Conservation (phyloP, 2,329 filamentous ascomycete genomes). For the Colletotrichum orbiculare region DNA sequence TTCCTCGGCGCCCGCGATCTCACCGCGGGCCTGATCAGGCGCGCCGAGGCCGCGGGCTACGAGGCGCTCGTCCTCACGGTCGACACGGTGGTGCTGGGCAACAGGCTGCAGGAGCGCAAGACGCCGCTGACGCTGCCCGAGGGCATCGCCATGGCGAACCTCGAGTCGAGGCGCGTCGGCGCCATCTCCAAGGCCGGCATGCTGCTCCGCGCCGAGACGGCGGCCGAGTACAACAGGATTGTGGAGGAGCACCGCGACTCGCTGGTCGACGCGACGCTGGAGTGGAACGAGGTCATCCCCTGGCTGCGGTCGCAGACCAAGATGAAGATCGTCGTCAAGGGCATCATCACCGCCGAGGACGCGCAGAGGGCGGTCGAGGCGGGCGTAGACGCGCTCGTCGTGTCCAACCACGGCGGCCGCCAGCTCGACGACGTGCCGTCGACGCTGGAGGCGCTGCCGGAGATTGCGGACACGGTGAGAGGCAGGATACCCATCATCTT, state of each 20-base stretch:
- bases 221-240: constrained; percentile 27
- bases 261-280: constrained; percentile 38
- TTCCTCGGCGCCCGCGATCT: constrained; percentile 38
- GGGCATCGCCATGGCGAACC: constrained; percentile 41
- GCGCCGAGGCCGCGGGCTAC: constrained; percentile 43
- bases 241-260: constrained; percentile 15
- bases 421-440: constrained; percentile 36
- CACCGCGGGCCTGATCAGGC: constrained; percentile 40
- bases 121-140: constrained; percentile 39
- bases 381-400: constrained; percentile 38
- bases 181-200: constrained; percentile 38
- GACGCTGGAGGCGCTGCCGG: constrained; percentile 38
- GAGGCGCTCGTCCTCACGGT: constrained; percentile 44
- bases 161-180: constrained; percentile 8
- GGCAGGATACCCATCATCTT: constrained; percentile 40
- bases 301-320: constrained; percentile 40
- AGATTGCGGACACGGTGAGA: constrained; percentile 22
- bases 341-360: constrained; percentile 38
- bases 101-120: constrained; percentile 44
- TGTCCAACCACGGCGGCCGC: constrained; percentile 40
- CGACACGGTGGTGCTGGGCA: constrained; percentile 45
- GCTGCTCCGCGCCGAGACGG: constrained; percentile 29
- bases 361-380: constrained; percentile 38
- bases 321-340: constrained; percentile 42
- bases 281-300: constrained; percentile 40